Evolutionary conservation across 1,139 yeast genomes (phyloP), one percentile per base, ranked within the genome.

Genomic region (Pichia sorboxylosa): DNA sequence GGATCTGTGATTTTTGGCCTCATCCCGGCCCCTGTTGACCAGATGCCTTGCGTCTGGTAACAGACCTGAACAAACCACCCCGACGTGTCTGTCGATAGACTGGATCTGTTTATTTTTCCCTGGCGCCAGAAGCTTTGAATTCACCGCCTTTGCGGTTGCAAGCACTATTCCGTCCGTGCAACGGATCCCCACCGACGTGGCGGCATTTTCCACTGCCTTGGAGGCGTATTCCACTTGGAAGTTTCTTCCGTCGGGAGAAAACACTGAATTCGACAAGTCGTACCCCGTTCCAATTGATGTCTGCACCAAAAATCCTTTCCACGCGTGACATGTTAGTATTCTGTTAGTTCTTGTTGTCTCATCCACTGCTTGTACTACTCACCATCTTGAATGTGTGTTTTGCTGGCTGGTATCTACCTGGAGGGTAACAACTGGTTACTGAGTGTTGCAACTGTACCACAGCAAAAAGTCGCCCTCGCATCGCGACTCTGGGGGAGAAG

Each of bases 201-300:
- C 92, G 28, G 95, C 96, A 52, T 85, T 87, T 57, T 92, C 98
- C 6, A 90, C 97, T 2, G 98, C 98, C 57, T 92, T 92, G 54
- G 81, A 69, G 27, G 99, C 99, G 51, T 92, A 92, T 59, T 92
- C 98, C 17, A 90, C 98, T 60, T 92, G 99, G 63, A 92, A 92
- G 59, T 87, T 90, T 61, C 98, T 74, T 33, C 99, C 99, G 57
- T 92, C 98, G 55, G 78, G 73, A 13, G 72, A 61, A 52, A 54
- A 48, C 39, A 85, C 94, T 63, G 93, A 79, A 63, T 87, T 87
- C 29, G 95, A 83, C 54, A 87, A 73, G 65, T 87, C 97, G 70
- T 87, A 87, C 24, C 97, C 97, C 21, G 96, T 87, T 49, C 97
- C 97, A 52, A 87, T 85, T 34, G 96, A 85, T 29, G 96, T 82